These are phyloP conservation scores for Medicago arabica DNA, from an alignment of 306 rosid species.

Conservation along the genomic window DNA sequence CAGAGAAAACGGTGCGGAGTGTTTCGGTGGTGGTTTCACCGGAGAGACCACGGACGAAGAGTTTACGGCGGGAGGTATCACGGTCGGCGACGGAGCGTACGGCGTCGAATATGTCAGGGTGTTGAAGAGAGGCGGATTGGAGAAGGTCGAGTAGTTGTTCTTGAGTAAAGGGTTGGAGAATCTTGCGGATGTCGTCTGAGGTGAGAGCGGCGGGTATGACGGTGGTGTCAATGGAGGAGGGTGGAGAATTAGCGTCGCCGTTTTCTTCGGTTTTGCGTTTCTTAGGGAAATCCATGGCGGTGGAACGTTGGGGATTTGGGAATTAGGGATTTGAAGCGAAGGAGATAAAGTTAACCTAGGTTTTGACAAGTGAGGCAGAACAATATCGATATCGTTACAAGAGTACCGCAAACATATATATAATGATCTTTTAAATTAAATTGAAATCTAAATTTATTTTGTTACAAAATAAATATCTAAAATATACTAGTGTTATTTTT, in stretches of 20 bases:
- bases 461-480: too few species aligned
- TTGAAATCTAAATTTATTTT: too few species aligned
- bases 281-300: slow-evolving; percentile 68
- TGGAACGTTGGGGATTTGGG: background rate
- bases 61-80: slow-evolving; percentile 77
- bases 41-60: slow-evolving; percentile 88
- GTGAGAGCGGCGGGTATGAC: slow-evolving; percentile 41
- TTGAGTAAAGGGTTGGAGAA: slow-evolving; percentile 70
- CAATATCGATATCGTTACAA: background rate
- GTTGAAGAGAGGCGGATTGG: slow-evolving; percentile 69
- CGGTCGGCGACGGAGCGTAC: slow-evolving; percentile 74
- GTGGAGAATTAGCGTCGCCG: slow-evolving; percentile 53
- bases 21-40: slow-evolving; percentile 86
- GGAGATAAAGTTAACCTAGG: background rate
- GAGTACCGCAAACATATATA: background rate
- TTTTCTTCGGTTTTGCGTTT: slow-evolving; percentile 85
- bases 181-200: slow-evolving; percentile 71
- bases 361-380: background rate
- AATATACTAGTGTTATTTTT: too few species aligned
- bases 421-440: too few species aligned
- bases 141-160: slow-evolving; percentile 78
- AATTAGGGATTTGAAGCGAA: slow-evolving; percentile 36
- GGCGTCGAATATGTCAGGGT: slow-evolving; percentile 69
- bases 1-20: slow-evolving; percentile 73
- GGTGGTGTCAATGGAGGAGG: background rate